Conservation (phyloP, 495 filamentous ascomycete species). For the Podospora fimiseda region DNA sequence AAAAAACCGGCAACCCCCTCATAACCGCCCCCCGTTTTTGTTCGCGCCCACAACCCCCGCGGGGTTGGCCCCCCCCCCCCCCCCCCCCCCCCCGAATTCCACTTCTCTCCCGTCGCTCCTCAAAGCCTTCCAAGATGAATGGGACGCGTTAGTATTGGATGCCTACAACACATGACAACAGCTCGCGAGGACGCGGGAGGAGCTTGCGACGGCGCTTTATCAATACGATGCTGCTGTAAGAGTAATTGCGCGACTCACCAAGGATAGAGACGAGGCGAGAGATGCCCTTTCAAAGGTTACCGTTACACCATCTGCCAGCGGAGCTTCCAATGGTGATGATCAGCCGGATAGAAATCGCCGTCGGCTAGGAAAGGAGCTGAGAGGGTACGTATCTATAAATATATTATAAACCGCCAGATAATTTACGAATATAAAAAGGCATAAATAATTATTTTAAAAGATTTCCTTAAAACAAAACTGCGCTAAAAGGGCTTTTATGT, state of each 20-base stretch:
- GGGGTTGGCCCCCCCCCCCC: no score
- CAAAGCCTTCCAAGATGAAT: constrained; percentile 93
- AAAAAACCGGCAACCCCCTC: no score
- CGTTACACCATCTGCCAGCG: constrained; percentile 50
- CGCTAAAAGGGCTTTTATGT: no score
- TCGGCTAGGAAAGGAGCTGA: no score
- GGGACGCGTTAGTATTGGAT: constrained; percentile 90
- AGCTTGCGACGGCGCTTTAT: constrained; percentile 87
- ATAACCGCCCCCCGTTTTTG: no score
- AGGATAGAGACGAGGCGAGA: constrained; percentile 86
- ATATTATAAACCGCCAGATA: no score
- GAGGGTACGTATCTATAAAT: no score
- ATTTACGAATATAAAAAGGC: no score
- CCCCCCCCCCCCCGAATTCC: constrained; percentile 87
- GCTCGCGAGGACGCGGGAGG: constrained; percentile 80
- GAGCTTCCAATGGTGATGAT: constrained; percentile 59
- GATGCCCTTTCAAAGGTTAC: constrained; percentile 85
- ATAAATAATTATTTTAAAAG: no score
- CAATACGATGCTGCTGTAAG: constrained; percentile 92
- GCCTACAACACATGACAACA: constrained; percentile 84
- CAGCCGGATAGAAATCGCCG: no score
- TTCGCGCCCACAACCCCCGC: no score
- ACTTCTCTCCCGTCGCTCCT: constrained; percentile 97
- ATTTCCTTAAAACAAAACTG: no score
- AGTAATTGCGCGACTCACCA: constrained; percentile 82